Percentiles rank a stretch among this genome's conserved stretches.
Evolutionary conservation across 2,329 filamentous ascomycete genomes (phyloP).

Genomic region (Aspergillus sp.): DNA sequence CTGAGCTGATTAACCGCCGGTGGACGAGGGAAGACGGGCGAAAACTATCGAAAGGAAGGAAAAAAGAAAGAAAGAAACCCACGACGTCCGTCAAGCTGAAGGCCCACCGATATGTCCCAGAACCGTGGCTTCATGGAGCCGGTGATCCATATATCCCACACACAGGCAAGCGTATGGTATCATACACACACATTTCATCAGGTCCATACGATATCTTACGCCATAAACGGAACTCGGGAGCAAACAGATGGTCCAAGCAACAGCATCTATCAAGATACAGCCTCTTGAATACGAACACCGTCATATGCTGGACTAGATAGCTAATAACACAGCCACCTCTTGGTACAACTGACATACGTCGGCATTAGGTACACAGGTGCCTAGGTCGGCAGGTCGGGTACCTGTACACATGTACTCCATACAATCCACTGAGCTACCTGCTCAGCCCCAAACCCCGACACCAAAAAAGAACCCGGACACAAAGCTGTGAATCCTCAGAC

Average conservation of each 20-base stretch:
- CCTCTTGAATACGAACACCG: background rate
- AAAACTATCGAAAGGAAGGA: conserved; percentile 1
- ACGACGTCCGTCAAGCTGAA: background rate
- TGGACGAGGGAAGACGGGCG: background rate
- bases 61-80: conserved; percentile 8
- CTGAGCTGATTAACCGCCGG: background rate
- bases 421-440: background rate
- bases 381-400: too few species aligned
- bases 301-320: background rate
- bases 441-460: background rate
- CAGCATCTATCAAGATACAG: background rate
- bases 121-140: conserved; percentile 4
- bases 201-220: background rate
- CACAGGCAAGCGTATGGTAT: background rate
- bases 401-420: too few species aligned
- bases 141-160: background rate
- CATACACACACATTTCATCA: background rate
- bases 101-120: conserved; percentile 1
- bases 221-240: background rate
- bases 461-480: background rate
- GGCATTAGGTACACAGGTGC: background rate
- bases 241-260: background rate
- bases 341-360: background rate
- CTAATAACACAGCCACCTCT: background rate
- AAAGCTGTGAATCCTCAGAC: background rate